Evolutionary conservation across 2,329 filamentous ascomycete species (phyloP), one percentile per base, ranked within the genome.

Genomic region (Cryoendolithus antarcticus): DNA sequence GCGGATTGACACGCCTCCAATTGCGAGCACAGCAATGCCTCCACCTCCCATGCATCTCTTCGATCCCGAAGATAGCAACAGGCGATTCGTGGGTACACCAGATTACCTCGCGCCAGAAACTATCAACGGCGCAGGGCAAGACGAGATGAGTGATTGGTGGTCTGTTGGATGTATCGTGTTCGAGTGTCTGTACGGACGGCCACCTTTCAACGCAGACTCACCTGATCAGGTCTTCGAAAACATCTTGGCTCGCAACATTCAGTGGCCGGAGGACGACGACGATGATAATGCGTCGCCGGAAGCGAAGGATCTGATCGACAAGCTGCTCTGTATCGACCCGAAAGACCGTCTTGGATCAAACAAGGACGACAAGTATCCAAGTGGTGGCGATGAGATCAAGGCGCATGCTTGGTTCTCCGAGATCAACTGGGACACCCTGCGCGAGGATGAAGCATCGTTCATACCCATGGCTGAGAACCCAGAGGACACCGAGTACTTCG

Each of bases 71-170:
- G 91, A 98, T 54, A 93, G 79, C 44, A 89, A 85, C 56, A 77
- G 91, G 39, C 80, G 86, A 30, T 98, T 98, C 52, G 91, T 98
- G 6, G 91, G 91, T 27, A 98, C 91, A 0, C 91, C 91, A 0
- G 91, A 98, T 59, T 98, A 98, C 57, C 73, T 98, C 9, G 91
- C 91, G 0, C 91, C 91, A 0, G 93, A 98, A 58, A 98, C 93
- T 0, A 93, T 98, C 56, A 88, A 86, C 48, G 91, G 93, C 36
- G 79, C 86, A 48, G 86, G 89, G 2, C 91, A 98, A 60, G 91
- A 98, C 55, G 89, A 96, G 60, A 91, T 89, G 49, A 96, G 91
- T 57, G 91, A 98, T 76, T 98, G 91, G 91, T 98, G 91, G 91
- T 96, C 91, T 13, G 72, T 98, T 10, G 91, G 91, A 1, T 98